Base-by-base conservation (phyloP, 2,329 filamentous ascomycete species). In the Sclerotinia sclerotiorum region DNA sequence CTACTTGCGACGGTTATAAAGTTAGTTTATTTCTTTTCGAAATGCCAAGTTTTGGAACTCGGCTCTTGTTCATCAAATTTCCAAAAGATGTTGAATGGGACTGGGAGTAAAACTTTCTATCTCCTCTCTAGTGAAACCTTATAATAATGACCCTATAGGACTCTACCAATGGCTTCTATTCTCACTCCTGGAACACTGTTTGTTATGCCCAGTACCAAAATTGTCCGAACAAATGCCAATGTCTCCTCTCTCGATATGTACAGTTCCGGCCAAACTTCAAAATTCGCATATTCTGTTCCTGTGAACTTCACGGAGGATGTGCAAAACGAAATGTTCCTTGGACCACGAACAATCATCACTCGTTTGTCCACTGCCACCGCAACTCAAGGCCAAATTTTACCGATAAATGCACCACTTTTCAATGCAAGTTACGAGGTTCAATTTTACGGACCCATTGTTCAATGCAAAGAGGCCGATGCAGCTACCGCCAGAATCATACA, bases 131-230 rank as follows among this genome's bases (percentile, higher is more conserved):
- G 15, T 32, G 13, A 57, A 11, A 1, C 10, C n/a, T 24, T 24
- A 27, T 65, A 15, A 42, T 65, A 11, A 65, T 24, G n/a, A 21
- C 6, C 6, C 21, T 65, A 46, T 11, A 65, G 63, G 52, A 19
- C 5, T 48, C 19, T 65, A 21, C 63, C 63, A 56, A 32, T 65
- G 8, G 35, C 39, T 35, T 73, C 71, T 6, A 32, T 73, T 1
- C 35, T 71, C 29, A 69, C 71, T 19, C 71, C 71, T 2, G 68
- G 68, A n/a, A 73, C 71, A 24, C 69, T 73, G 5, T 69, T 49
- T 24, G 69, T 73, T 27, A 5, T 69, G 10, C 70, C 71, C 7
- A 65, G 60, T 21, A 32, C 55, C 3, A 54, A 68, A 15, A 44
- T 48, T 1, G 56, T 42, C 13, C 52, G 51, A 13, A 61, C 44